Evolutionary conservation across 441 rosid species (phyloP), one percentile per base, ranked within the genome.

Genomic region (Aleurites moluccanus): DNA sequence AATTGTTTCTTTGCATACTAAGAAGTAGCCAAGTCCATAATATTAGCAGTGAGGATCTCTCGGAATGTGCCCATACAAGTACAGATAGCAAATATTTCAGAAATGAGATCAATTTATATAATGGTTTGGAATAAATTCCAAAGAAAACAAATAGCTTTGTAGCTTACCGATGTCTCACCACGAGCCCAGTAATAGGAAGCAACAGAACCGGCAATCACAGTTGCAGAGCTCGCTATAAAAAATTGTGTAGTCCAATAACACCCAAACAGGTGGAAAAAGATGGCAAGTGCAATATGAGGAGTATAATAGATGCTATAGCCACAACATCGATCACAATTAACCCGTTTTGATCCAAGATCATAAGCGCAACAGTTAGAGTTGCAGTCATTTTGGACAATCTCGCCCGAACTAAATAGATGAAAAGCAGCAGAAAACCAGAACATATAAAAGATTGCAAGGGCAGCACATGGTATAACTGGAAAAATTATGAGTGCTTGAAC

Each of bases 181-280:
- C 89, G 90, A 78, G 95, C 89, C 99, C 98, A 93, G 80, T 96
- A 96, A 83, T 93, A 92, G 9, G 99, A 91, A 44, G 98, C 97
- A 78, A 96, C 98, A 59, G 98, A 90, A 56, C 98, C 97, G 0
- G 98, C 98, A 76, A 96, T 88, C 70, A 96, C 96, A 18, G 97
- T 91, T 13, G 97, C 86, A 4, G 99, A 92, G 81, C 86, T 83
- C 7, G 97, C 96, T 13, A 93, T 83, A 73, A 96, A 84, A 83
- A 92, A 96, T 77, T 96, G 95, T 11, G 99, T 96, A 75, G 94
- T 97, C 99, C 99, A 96, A 72, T 88, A 96, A 78, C 97, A 85
- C 15, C 99, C 99, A 70, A 93, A 88, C 25, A 96, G 85, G 80
- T 96, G 99, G 86, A 96, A 96, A 76, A 96, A 86, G 75, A 96